Base-by-base conservation (phyloP, 1,139 yeast genomes). In the Pichia sp. region DNA sequence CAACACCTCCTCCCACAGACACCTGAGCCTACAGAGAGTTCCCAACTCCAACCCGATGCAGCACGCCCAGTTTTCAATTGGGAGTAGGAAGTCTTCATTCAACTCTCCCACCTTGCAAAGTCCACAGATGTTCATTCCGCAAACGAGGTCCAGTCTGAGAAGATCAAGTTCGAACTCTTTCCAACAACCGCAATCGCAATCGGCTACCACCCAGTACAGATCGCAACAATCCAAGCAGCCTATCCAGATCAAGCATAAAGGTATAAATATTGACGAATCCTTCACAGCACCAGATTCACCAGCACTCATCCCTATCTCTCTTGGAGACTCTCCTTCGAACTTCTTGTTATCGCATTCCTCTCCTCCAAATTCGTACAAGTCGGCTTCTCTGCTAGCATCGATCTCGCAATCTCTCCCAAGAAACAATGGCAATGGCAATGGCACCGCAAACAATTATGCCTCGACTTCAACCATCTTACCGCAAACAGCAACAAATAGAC, bases 251-350 rank as follows among this genome's bases (percentile, higher is more conserved):
- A 34, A 19, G n/a, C 47, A 40, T 7, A 39, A 30, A 22, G 37
- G 43, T 12, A 39, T 22, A 4, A 51, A 37, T n/a, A 45, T 25
- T 9, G 44, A 40, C 39, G 45, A 46, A 13, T 6, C 39, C 3
- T 26, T 37, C n/a, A 16, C 19, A 25, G 57, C 50, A 34, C 59
- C 59, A 9, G 55, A 52, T 12, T 52, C 59, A 2, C 60, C 54
- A 2, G 25, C 50, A 23, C 51, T 57, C 30, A 53, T 37, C 19
- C 83, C 85, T 1, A 72, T 76, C 0, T 78, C 83, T 2, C 50
- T 79, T 19, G 78, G 78, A 2, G 81, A 80, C 1, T 78, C 82
- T 2, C 85, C 85, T 1, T 78, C 83, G 5, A 65, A 79, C 47
- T 78, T 79, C 57, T 76, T 80, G 75, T 66, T 80, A 42, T 70